Evolutionary conservation across 805 yeast species (phyloP).

Genomic region (Starmerella vitae): DNA sequence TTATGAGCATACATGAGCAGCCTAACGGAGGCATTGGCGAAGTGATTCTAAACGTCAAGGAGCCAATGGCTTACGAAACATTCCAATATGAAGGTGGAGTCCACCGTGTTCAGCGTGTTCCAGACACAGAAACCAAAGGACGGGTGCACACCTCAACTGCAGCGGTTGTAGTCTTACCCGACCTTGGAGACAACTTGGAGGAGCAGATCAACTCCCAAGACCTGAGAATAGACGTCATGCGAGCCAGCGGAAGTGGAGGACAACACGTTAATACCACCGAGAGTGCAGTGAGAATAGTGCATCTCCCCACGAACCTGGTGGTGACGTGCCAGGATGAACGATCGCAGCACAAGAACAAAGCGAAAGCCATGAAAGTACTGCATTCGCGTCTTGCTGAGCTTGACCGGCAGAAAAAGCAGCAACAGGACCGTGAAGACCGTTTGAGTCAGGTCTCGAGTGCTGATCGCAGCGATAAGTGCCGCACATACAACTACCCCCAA

Average conservation of each 20-base stretch:
- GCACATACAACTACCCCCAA: slow-evolving; percentile 89
- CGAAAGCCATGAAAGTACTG: slow-evolving; percentile 73
- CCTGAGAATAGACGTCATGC: slow-evolving; percentile 87
- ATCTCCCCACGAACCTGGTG: slow-evolving; percentile 77
- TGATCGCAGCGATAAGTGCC: slow-evolving; percentile 80
- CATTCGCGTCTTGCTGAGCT: slow-evolving; percentile 73
- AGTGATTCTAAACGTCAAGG: slow-evolving; percentile 61
- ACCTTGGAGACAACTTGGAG: slow-evolving; percentile 34
- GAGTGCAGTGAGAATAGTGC: slow-evolving; percentile 88
- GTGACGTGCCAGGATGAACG: slow-evolving; percentile 90
- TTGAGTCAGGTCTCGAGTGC: slow-evolving; percentile 77
- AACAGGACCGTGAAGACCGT: slow-evolving; percentile 51
- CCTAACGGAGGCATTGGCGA: slow-evolving; percentile 52
- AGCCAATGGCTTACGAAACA: slow-evolving; percentile 60
- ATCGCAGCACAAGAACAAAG: slow-evolving; percentile 88
- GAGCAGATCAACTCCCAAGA: slow-evolving; percentile 79
- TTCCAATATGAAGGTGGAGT: slow-evolving; percentile 86
- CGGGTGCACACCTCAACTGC: slow-evolving; percentile 92
- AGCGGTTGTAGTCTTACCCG: slow-evolving; percentile 84
- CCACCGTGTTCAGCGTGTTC: slow-evolving; percentile 88
- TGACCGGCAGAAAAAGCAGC: slow-evolving; percentile 52
- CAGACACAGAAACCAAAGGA: slow-evolving; percentile 87
- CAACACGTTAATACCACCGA: slow-evolving; percentile 97
- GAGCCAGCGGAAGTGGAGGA: slow-evolving; percentile 95
- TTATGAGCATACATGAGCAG: slow-evolving; percentile 44